Base-by-base conservation (phyloP, 2,329 filamentous ascomycete species). In the Fusarium sp. region DNA sequence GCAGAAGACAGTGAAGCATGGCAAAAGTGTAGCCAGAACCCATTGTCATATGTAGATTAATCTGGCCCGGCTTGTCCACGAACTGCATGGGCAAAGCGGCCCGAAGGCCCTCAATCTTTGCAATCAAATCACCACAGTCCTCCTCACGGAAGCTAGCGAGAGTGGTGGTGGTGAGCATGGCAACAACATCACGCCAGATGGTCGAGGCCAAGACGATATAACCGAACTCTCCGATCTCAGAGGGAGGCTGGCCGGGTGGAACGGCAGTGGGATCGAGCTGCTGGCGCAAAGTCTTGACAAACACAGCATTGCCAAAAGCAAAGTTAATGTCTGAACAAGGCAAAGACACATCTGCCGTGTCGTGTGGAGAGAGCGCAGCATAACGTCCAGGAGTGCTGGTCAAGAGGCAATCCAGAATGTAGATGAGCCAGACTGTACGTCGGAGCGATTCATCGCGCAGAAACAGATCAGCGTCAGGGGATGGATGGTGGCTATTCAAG, bases 41-140 rank as follows among this genome's bases (percentile, higher is more conserved):
- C 87, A 89, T 89, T 20, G 87, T 88, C 73, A 89, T 87, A 75
- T 89, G 87, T 7, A 88, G 79, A 71, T 84, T 86, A 73, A 89
- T 86, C 76, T 89, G 86, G 39, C 84, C 85, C 0, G 85, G 84
- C 77, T 89, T 88, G 72, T 89, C 87, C 64, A 86, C 81, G 57
- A 87, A 88, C 75, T 88, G 86, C 79, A 86, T 83, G 2, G 87
- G 86, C 44, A 89, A 76, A 2, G 83, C 83, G 62, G 79, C 80
- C 32, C 86, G 84, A 13, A 89, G 83, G 10, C 79, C 77, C 33
- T 88, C 86, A 59, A 89, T 87, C 56, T 86, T 85, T 24, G 77
- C 79, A 67, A 87, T 83, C 6, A 89, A 79, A 14, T 79, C 79
- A 11, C 77, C 74, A 71, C 86, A 88, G 39, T 84, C 81, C 15